Conservation (phyloP, 257 asterid species). For the Henckelia pumila region DNA sequence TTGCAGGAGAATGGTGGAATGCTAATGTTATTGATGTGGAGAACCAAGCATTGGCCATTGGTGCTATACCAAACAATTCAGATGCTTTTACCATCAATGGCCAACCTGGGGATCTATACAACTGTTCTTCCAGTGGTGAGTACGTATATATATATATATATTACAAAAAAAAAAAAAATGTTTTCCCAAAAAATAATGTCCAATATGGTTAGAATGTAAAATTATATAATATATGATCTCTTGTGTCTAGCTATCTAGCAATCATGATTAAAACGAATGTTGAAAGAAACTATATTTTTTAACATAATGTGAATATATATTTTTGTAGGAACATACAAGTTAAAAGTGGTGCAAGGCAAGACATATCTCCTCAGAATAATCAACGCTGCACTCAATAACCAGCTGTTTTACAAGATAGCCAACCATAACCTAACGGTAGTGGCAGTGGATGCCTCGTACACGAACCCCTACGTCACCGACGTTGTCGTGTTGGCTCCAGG, state of each 20-base stretch:
- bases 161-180: too few relatives aligned
- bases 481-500: constrained; percentile 66
- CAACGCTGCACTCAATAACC: constrained; percentile 40
- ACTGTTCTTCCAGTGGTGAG: constrained; percentile 62
- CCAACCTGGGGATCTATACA: constrained; percentile 56
- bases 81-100: constrained; percentile 78
- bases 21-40: constrained; percentile 51
- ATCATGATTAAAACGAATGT: too few relatives aligned
- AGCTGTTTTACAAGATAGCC: constrained; percentile 59
- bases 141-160: too few relatives aligned
- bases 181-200: too few relatives aligned
- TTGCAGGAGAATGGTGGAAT: constrained; percentile 71
- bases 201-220: too few relatives aligned
- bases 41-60: constrained; percentile 42
- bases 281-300: too few relatives aligned
- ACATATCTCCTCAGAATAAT: constrained; percentile 70
- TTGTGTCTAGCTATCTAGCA: too few relatives aligned
- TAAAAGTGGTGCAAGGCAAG: constrained; percentile 48
- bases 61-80: constrained; percentile 48
- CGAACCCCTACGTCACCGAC: constrained; percentile 59
- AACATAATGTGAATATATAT: too few relatives aligned
- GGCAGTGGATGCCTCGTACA: constrained; percentile 61
- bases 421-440: constrained; percentile 62
- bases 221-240: too few relatives aligned
- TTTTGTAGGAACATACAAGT: constrained; percentile 40